A percentile compares a stretch with the other conserved stretches of the same genome.
These are phyloP conservation scores for Farysia itapuensis DNA, from an alignment of 1,284 basidiomycete genomes.

Conservation along the genomic window DNA sequence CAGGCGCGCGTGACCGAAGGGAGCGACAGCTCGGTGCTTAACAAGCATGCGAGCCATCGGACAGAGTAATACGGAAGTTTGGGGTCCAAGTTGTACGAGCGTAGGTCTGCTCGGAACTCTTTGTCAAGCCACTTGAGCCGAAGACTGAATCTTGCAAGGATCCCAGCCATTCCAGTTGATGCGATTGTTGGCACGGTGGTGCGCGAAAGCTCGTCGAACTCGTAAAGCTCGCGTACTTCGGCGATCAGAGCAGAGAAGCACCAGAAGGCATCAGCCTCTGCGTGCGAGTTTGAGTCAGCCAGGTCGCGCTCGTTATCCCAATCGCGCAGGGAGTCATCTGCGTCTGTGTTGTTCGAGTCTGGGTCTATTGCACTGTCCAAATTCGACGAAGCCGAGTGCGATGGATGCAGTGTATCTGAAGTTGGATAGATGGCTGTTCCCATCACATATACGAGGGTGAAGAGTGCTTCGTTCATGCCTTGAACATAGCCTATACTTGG, in stretches of 20 bases:
- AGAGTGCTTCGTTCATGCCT: slow-evolving; percentile 57
- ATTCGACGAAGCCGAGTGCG: slow-evolving; percentile 1
- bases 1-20: slow-evolving; percentile 50
- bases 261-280: slow-evolving; percentile 59
- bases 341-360: not conserved
- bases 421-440: slow-evolving; percentile 23
- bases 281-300: slow-evolving; percentile 16
- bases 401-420: not conserved
- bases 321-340: not conserved
- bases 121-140: slow-evolving; percentile 45
- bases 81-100: slow-evolving; percentile 42
- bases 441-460: slow-evolving; percentile 48
- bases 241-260: slow-evolving; percentile 55
- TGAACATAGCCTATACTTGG: slow-evolving; percentile 56
- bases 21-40: slow-evolving; percentile 51
- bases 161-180: slow-evolving; percentile 41
- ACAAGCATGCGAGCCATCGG: slow-evolving; percentile 54
- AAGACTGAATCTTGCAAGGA: slow-evolving; percentile 42
- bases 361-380: not conserved
- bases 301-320: slow-evolving; percentile 23
- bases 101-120: slow-evolving; percentile 40
- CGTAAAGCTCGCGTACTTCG: slow-evolving; percentile 55
- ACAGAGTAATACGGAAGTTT: slow-evolving; percentile 55
- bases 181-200: slow-evolving; percentile 3
- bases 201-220: slow-evolving; percentile 45